Conservation (phyloP, 2,329 filamentous ascomycete species). For the Diaporthe capsici region DNA sequence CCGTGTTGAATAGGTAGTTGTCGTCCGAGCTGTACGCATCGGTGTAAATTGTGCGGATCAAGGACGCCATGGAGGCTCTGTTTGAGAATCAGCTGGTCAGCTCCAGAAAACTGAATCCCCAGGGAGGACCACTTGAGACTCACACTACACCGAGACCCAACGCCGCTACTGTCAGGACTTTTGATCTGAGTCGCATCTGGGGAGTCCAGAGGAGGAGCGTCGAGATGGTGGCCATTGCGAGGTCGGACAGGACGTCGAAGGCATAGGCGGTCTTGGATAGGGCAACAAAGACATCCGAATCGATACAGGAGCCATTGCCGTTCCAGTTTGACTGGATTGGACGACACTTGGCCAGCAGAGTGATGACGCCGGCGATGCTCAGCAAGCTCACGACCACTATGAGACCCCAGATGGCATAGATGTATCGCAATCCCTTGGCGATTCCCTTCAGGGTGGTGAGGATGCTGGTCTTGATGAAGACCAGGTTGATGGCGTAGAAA, state of each 20-base stretch:
- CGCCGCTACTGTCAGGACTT: conserved; percentile 31
- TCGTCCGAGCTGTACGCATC: conserved; percentile 40
- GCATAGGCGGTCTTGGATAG: conserved; percentile 41
- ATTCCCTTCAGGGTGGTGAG: conserved; percentile 38
- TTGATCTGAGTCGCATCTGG: conserved; percentile 33
- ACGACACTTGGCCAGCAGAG: conserved; percentile 37
- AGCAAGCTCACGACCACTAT: conserved; percentile 39
- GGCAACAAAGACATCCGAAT: conserved; percentile 38
- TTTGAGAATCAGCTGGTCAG: background rate
- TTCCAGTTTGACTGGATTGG: conserved; percentile 42
- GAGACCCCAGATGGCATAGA: conserved; percentile 37
- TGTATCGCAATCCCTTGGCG: conserved; percentile 34
- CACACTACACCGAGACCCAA: conserved; percentile 39
- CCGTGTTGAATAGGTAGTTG: conserved; percentile 40
- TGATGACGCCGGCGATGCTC: conserved; percentile 39
- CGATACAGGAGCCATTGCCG: conserved; percentile 35
- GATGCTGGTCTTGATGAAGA: conserved; percentile 42
- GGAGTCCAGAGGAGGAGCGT: conserved; percentile 39
- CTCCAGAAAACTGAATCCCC: background rate
- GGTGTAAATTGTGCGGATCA: conserved; percentile 39
- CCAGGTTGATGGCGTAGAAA: conserved; percentile 39
- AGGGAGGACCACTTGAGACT: background rate
- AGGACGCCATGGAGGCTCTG: conserved; percentile 38
- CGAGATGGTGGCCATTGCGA: conserved; percentile 39
- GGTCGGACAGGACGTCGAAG: conserved; percentile 39